Conservation (phyloP, 2,329 filamentous ascomycete genomes). For the Chrysoporthe austroafricana region DNA sequence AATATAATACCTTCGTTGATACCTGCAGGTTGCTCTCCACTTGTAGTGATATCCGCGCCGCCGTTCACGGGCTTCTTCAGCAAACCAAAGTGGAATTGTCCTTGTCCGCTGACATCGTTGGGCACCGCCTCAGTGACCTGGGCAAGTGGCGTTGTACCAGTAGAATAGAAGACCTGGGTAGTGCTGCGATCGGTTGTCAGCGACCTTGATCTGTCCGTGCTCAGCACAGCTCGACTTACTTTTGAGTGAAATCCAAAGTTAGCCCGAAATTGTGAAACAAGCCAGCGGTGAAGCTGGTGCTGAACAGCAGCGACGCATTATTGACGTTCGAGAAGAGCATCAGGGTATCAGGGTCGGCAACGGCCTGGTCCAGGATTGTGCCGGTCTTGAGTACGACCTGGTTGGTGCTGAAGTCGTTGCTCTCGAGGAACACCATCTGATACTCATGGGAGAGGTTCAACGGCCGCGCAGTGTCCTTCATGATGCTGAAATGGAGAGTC, state of each 20-base stretch:
- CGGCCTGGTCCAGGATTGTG: conserved; percentile 48
- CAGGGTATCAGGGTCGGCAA: conserved; percentile 44
- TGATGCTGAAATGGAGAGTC: conserved; percentile 64
- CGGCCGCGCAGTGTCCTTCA: conserved; percentile 53
- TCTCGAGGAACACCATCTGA: conserved; percentile 57
- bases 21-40: conserved; percentile 51
- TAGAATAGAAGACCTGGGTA: conserved; percentile 61
- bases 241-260: conserved; percentile 58
- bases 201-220: no score
- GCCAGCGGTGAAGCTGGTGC: conserved; percentile 51
- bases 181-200: conserved; percentile 45
- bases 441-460: conserved; percentile 67
- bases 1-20: conserved; percentile 59
- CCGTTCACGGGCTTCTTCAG: conserved; percentile 62
- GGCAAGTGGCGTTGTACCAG: conserved; percentile 48
- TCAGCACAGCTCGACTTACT: conserved; percentile 43
- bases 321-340: conserved; percentile 52
- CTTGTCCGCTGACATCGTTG: conserved; percentile 59
- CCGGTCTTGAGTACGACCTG: conserved; percentile 61
- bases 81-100: conserved; percentile 65
- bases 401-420: conserved; percentile 51
- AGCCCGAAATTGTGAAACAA: conserved; percentile 67
- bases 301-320: conserved; percentile 54
- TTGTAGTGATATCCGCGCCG: conserved; percentile 49
- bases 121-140: conserved; percentile 49